Conservation (phyloP, 371 early-diverging fungal species). For the Funneliformis caledonium region DNA sequence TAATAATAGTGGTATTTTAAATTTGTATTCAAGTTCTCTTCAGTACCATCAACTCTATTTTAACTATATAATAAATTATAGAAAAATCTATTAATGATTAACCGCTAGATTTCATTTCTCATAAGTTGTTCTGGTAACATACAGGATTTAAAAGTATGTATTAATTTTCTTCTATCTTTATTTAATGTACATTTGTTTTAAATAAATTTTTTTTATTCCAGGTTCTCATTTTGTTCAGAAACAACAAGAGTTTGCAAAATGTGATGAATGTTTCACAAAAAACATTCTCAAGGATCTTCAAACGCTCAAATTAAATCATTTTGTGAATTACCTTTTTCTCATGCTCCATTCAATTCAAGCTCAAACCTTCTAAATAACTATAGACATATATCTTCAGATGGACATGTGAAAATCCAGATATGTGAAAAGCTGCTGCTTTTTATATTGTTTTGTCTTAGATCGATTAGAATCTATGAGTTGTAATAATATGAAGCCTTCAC, state of each 20-base stretch:
- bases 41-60: not conserved
- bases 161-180: not conserved
- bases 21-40: not conserved
- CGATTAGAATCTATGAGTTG: constrained; percentile 3
- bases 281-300: constrained; percentile 26
- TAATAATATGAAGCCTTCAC: not conserved
- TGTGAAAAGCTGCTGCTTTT: not conserved
- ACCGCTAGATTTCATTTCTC: constrained; percentile 26
- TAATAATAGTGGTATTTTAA: not conserved
- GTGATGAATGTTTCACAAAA: constrained; percentile 42
- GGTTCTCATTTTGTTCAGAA: constrained; percentile 17
- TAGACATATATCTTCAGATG: constrained; percentile 42
- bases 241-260: constrained; percentile 40
- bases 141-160: constrained; percentile 42
- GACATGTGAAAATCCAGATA: constrained; percentile 24
- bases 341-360: constrained; percentile 17
- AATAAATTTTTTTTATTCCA: not conserved
- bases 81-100: not conserved
- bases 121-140: constrained; percentile 41
- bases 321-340: constrained; percentile 44
- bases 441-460: constrained; percentile 29
- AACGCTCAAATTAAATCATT: constrained; percentile 26
- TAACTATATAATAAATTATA: not conserved
- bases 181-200: not conserved
- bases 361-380: constrained; percentile 4